phyloP scores from a whole-genome alignment of 352 stramenopile species.

The Pythium pectinolyticum region DNA sequence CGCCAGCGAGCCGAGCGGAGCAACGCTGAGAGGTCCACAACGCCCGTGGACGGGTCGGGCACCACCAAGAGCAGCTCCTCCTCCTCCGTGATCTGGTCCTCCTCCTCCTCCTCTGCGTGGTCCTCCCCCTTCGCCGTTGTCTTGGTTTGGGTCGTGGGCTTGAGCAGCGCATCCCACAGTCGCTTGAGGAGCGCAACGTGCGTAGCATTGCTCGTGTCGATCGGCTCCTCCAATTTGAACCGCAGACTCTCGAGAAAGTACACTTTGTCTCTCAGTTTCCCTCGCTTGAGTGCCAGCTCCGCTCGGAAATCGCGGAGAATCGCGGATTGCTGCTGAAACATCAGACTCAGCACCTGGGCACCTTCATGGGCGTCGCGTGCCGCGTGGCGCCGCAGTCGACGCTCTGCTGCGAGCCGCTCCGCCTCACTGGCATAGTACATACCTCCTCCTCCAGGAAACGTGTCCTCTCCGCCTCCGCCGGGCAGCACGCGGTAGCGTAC shows the following conservation, averaged over 20 bases:
- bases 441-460: slow-evolving; percentile 49
- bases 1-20: slow-evolving; percentile 66
- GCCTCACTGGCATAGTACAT: slow-evolving; percentile 40
- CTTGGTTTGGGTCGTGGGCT: slow-evolving; percentile 19
- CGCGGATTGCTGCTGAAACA: slow-evolving; percentile 59
- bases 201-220: slow-evolving; percentile 50
- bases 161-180: slow-evolving; percentile 66
- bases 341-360: slow-evolving; percentile 57
- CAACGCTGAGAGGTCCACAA: slow-evolving; percentile 50
- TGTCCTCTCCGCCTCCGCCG: no score
- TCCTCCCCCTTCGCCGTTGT: no score
- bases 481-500: slow-evolving; percentile 57
- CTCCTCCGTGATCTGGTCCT: slow-evolving; percentile 23
- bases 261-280: slow-evolving; percentile 64
- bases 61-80: background rate
- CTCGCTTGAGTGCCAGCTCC: slow-evolving; percentile 50
- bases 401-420: slow-evolving; percentile 37
- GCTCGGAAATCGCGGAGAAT: slow-evolving; percentile 62
- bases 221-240: slow-evolving; percentile 67
- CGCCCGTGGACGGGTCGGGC: background rate
- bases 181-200: slow-evolving; percentile 66
- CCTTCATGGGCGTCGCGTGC: slow-evolving; percentile 67
- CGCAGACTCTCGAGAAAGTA: slow-evolving; percentile 61
- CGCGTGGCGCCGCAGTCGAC: slow-evolving; percentile 47
- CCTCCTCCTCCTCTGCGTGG: slow-evolving; percentile 23